phyloP scores from a whole-genome alignment of 2,329 filamentous ascomycete genomes.

The Xylaria multiplex region DNA sequence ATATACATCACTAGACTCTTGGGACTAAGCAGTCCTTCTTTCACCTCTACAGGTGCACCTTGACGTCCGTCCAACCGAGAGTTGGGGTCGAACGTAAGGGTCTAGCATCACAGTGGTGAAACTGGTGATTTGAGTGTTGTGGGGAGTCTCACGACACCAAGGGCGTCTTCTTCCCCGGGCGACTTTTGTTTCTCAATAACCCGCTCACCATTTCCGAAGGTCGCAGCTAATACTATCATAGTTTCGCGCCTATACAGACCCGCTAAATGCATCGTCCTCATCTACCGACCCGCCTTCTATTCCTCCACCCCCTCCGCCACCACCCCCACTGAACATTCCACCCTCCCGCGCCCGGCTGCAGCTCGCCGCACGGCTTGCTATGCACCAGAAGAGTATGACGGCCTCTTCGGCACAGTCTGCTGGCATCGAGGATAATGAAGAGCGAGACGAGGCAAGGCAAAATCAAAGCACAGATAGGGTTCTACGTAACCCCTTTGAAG shows the following conservation, averaged over 20 bases:
- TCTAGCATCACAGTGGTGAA: not conserved
- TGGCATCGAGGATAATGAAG: slow-evolving; percentile 55
- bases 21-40: not conserved
- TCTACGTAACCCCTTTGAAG: slow-evolving; percentile 52
- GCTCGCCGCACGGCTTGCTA: slow-evolving; percentile 85
- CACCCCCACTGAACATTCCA: slow-evolving; percentile 82
- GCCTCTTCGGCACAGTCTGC: slow-evolving; percentile 54
- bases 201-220: not conserved
- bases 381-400: slow-evolving; percentile 73
- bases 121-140: not conserved
- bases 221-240: slow-evolving; percentile 47
- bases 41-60: not conserved
- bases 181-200: not conserved
- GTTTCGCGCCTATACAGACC: slow-evolving; percentile 70
- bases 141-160: not conserved
- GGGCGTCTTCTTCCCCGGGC: not conserved
- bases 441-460: slow-evolving; percentile 47
- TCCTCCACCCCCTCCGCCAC: slow-evolving; percentile 71
- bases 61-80: not conserved
- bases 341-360: slow-evolving; percentile 88
- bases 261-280: slow-evolving; percentile 58
- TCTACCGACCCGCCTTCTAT: slow-evolving; percentile 68
- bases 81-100: not conserved
- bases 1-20: not conserved
- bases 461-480: slow-evolving; percentile 38